A percentile compares a stretch with the other conserved stretches of the same genome.
phyloP scores from a whole-genome alignment of 2,329 filamentous ascomycete species.

The Nemania sp. region DNA sequence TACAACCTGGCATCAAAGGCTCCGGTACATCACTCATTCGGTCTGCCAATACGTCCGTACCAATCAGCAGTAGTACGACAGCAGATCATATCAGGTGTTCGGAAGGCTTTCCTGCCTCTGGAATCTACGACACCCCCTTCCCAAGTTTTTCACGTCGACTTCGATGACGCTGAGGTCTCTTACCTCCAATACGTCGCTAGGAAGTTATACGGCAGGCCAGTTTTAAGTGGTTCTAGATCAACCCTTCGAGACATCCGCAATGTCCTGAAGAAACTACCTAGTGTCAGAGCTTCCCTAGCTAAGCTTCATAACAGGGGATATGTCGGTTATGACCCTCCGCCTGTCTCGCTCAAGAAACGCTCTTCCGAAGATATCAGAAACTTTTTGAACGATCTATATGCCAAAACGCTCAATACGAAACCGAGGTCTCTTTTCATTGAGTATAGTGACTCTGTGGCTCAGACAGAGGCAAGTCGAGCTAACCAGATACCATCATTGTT shows the following conservation, averaged over 20 bases:
- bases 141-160: conserved; percentile 39
- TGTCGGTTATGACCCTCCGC: conserved; percentile 24
- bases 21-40: conserved; percentile 29
- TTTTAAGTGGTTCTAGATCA: conserved; percentile 15
- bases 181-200: conserved; percentile 37
- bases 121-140: conserved; percentile 14
- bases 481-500: conserved; percentile 48
- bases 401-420: conserved; percentile 28
- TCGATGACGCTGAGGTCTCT: conserved; percentile 33
- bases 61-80: conserved; percentile 26
- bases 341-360: conserved; percentile 34
- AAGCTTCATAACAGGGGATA: conserved; percentile 31
- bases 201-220: conserved; percentile 29
- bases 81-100: conserved; percentile 26
- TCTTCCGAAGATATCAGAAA: conserved; percentile 42
- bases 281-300: conserved; percentile 23
- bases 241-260: conserved; percentile 36
- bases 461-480: conserved; percentile 36
- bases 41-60: conserved; percentile 35
- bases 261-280: conserved; percentile 35
- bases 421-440: conserved; percentile 41
- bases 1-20: conserved; percentile 24
- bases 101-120: conserved; percentile 17
- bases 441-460: conserved; percentile 38
- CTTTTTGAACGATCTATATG: conserved; percentile 45